Conservation (phyloP, 345 rosid genomes). For the Cardamine occulta region DNA sequence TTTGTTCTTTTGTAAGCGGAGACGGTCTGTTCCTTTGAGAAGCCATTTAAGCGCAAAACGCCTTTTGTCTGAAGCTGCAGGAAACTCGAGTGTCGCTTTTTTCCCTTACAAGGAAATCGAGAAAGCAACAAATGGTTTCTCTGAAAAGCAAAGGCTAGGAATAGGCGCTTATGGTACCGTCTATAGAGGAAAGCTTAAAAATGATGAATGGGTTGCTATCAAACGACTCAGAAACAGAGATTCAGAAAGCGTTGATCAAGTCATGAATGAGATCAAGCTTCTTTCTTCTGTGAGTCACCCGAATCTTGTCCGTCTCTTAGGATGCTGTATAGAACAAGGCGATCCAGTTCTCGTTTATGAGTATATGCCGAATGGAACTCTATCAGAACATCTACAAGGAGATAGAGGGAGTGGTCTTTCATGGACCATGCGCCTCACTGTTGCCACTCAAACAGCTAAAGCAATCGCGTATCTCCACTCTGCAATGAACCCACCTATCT, state of each 20-base stretch:
- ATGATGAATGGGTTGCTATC: slow-evolving; percentile 77
- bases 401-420: slow-evolving; percentile 79
- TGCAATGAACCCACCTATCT: slow-evolving; percentile 81
- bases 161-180: slow-evolving; percentile 97
- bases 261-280: slow-evolving; percentile 94
- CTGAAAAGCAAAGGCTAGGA: slow-evolving; percentile 77
- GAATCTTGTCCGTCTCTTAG: slow-evolving; percentile 85
- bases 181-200: slow-evolving; percentile 75
- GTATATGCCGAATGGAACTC: slow-evolving; percentile 87
- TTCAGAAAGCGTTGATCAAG: slow-evolving; percentile 78
- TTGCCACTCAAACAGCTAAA: slow-evolving; percentile 86
- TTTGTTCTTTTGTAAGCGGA: slow-evolving; percentile 50
- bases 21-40: slow-evolving; percentile 50
- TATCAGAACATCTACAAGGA: slow-evolving; percentile 81
- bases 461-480: slow-evolving; percentile 95
- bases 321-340: slow-evolving; percentile 89
- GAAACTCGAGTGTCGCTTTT: slow-evolving; percentile 72
- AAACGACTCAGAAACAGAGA: slow-evolving; percentile 80
- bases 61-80: slow-evolving; percentile 75
- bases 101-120: slow-evolving; percentile 75
- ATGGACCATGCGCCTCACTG: slow-evolving; percentile 77
- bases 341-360: slow-evolving; percentile 91
- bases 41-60: slow-evolving; percentile 67
- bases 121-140: slow-evolving; percentile 74
- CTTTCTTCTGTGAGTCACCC: slow-evolving; percentile 92